Evolutionary conservation across 495 filamentous ascomycete species (phyloP).

Genomic region (Penicillium lagena): DNA sequence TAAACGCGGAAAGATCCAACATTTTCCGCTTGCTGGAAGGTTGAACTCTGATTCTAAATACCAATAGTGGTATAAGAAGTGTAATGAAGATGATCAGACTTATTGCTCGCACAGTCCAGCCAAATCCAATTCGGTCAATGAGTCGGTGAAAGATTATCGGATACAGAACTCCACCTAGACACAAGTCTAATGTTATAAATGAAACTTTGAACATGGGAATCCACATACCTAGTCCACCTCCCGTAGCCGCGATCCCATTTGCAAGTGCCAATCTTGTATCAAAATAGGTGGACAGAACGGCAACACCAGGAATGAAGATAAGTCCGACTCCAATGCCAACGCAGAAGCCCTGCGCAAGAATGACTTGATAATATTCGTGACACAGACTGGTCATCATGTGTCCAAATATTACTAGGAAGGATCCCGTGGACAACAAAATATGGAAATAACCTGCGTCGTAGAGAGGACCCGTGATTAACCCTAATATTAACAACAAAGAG

Average conservation of each 20-base stretch:
- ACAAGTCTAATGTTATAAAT: neutral
- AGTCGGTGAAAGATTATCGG: neutral
- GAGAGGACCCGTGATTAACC: slow-evolving; percentile 47
- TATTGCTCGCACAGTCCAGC: neutral
- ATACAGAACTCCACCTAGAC: neutral
- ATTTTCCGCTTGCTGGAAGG: neutral
- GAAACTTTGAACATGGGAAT: neutral
- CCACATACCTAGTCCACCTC: slow-evolving; percentile 2
- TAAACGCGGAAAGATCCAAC: neutral
- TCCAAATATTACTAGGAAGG: slow-evolving; percentile 11
- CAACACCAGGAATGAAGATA: slow-evolving; percentile 27
- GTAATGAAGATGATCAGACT: neutral
- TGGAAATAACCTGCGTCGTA: slow-evolving; percentile 47
- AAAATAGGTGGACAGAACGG: slow-evolving; percentile 30
- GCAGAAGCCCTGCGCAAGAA: slow-evolving; percentile 25
- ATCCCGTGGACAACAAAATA: neutral
- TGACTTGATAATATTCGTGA: slow-evolving; percentile 16
- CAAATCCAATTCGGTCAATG: neutral
- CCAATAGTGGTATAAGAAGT: neutral
- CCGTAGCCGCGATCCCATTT: slow-evolving; percentile 25
- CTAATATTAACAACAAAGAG: slow-evolving; percentile 47
- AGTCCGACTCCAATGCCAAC: slow-evolving; percentile 26
- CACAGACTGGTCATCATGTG: slow-evolving; percentile 34
- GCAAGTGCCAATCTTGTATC: slow-evolving; percentile 22
- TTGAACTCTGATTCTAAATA: neutral